phyloP scores from a whole-genome alignment of 2,329 filamentous ascomycete species.

The Arachnomyces sp. region DNA sequence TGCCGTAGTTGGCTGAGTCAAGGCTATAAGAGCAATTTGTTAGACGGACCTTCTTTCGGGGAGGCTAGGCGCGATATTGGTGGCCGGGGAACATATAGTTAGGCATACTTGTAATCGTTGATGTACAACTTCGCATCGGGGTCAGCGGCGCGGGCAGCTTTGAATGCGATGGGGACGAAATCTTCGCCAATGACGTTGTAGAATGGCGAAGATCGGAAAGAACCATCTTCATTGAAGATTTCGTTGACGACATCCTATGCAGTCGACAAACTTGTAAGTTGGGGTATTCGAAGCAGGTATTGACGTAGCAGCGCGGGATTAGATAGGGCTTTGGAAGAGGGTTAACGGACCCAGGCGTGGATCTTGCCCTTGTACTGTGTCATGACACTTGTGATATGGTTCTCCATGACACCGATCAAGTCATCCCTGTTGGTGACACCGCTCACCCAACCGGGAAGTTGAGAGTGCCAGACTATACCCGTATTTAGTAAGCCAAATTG shows the following conservation, averaged over 20 bases:
- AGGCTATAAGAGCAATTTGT: slow-evolving; percentile 45
- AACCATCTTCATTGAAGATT: slow-evolving; percentile 46
- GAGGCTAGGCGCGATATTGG: no score
- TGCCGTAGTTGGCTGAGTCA: slow-evolving; percentile 51
- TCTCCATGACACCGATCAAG: slow-evolving; percentile 49
- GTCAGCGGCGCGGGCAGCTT: slow-evolving; percentile 58
- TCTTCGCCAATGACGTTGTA: slow-evolving; percentile 60
- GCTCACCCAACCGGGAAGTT: slow-evolving; percentile 48
- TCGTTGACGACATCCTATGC: slow-evolving; percentile 25
- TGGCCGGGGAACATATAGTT: no score
- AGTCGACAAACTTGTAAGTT: background rate
- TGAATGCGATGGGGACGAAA: slow-evolving; percentile 62
- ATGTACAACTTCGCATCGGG: slow-evolving; percentile 63
- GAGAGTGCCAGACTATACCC: slow-evolving; percentile 14
- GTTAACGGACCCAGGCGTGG: slow-evolving; percentile 59
- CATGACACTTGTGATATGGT: slow-evolving; percentile 53
- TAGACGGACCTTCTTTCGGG: background rate
- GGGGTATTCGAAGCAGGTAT: background rate
- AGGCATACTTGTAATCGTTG: slow-evolving; percentile 53
- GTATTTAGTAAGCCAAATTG: background rate
- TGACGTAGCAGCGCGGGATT: slow-evolving; percentile 14
- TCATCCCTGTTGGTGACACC: slow-evolving; percentile 44
- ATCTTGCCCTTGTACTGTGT: slow-evolving; percentile 52
- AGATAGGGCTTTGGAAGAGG: no score
- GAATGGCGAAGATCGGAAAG: slow-evolving; percentile 54